Base-by-base conservation (phyloP, 306 rosid species). In the Crataegus laevigata region DNA sequence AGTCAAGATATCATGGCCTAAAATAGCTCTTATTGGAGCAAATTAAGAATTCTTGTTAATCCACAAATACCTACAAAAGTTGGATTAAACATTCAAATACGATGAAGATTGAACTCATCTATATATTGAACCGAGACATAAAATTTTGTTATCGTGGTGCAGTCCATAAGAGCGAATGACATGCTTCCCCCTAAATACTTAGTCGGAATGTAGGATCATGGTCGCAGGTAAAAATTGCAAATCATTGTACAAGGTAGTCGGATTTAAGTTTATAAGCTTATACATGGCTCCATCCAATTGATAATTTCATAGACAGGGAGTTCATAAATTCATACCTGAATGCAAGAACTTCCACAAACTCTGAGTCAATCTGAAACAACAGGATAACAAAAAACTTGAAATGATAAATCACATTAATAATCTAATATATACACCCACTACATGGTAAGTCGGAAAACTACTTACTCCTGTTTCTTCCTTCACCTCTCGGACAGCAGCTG, bases 401-500 rank as follows among this genome's bases (percentile, higher is more conserved):
- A 70, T n/a, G 51, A 74, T 28, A 63, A 29, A 4, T 14, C 34
- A 12, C 45, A 51, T 29, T 7, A n/a, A 34, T n/a, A 13, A 19
- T 42, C 43, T 70, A 50, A 17, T 29, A 69, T 29, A 4, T 25
- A 45, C 40, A 69, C 28, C 11, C 43, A 28, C 26, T 40, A 3
- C 3, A 40, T 3, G 19, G 26, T 29, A 62, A 30, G 45, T 34
- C 10, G 15, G 25, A 22, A 45, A 45, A 47, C 47, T 75, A 80
- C 96, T 88, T 83, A 91, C 96, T 63, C 96, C 96, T 28, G 97
- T 92, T 87, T 94, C 97, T 89, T 94, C 97, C 84, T 83, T 89
- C 62, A 88, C 97, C 81, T 94, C 97, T 85, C 97, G 84, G 57
- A 76, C 88, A 51, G 93, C 96, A 73, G 97, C 93, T 76, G 54